A percentile compares a stretch with the other conserved stretches of the same genome.
phyloP scores from a whole-genome alignment of 164 flowering plant genomes.

The Annona squamosa region DNA sequence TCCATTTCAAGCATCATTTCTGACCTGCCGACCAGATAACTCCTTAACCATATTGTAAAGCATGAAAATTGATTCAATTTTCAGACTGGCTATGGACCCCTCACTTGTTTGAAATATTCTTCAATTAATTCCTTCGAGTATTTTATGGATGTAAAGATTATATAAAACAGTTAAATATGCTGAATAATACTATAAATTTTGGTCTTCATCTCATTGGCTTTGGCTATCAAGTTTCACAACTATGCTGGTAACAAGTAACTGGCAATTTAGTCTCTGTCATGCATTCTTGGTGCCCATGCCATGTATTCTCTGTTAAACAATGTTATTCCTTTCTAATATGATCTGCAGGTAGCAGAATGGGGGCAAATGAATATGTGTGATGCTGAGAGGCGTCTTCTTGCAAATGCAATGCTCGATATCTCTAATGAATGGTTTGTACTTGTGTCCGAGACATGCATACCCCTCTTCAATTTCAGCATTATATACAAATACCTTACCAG shows the following conservation, averaged over 20 bases:
- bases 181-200: neutral
- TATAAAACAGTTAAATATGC: neutral
- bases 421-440: slow-evolving; percentile 81
- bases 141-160: no score
- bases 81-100: no score
- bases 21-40: no score
- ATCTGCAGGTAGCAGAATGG: slow-evolving; percentile 71
- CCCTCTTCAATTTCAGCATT: slow-evolving; percentile 62
- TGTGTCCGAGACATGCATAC: slow-evolving; percentile 88
- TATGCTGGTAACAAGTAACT: neutral
- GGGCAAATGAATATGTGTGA: slow-evolving; percentile 93
- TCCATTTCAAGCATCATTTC: no score
- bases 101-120: no score
- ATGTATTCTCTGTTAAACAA: neutral
- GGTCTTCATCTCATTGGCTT: no score
- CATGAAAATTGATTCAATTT: no score
- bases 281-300: neutral
- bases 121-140: no score
- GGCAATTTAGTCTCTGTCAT: neutral
- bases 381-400: slow-evolving; percentile 90
- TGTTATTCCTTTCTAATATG: neutral
- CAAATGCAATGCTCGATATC: slow-evolving; percentile 82
- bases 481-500: slow-evolving; percentile 49
- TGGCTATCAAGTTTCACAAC: neutral
- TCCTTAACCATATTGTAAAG: no score